Conservation (phyloP, 306 rosid genomes). For the Malus domestica region ASM211411v1 NC_041803.1:28132001-28132500, state of each 20-base stretch:
- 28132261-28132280: slow-evolving; percentile 75
- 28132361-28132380: background rate
- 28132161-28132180: slow-evolving; percentile 74
- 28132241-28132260: slow-evolving; percentile 51
- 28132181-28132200: slow-evolving; percentile 56
- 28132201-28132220: slow-evolving; percentile 49
- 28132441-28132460: background rate
- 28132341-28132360: slow-evolving; percentile 27
- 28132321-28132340: slow-evolving; percentile 73
- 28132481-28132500: background rate
- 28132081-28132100: slow-evolving; percentile 63
- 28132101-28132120: slow-evolving; percentile 63
- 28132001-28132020: slow-evolving; percentile 56
- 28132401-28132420: background rate
- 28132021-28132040: slow-evolving; percentile 91
- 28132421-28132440: background rate
- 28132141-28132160: slow-evolving; percentile 61
- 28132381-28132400: background rate
- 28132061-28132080: slow-evolving; percentile 68
- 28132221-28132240: slow-evolving; percentile 47
- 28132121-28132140: slow-evolving; percentile 67
- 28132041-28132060: slow-evolving; percentile 89
- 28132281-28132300: slow-evolving; percentile 79
- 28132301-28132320: slow-evolving; percentile 67
- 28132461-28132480: background rate